These are phyloP conservation scores for Ophiosphaerella korrae DNA, from an alignment of 2,329 filamentous ascomycete species.

Conservation along the genomic window DNA sequence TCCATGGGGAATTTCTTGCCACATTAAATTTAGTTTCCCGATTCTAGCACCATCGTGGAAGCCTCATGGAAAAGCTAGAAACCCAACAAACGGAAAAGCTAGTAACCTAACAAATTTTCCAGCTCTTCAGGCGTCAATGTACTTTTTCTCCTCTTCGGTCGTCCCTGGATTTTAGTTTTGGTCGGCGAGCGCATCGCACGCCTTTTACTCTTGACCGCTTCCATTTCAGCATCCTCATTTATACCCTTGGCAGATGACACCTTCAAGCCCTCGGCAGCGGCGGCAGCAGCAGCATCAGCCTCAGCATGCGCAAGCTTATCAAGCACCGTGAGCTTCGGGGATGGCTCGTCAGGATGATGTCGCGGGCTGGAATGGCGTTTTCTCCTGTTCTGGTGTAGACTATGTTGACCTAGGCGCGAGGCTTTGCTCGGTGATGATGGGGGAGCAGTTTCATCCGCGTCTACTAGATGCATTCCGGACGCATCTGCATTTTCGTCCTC, in stretches of 20 bases:
- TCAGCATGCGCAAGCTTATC: conserved; percentile 52
- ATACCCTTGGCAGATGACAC: conserved; percentile 11
- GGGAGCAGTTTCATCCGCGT: conserved; percentile 19
- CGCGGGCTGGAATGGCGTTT: conserved; percentile 47
- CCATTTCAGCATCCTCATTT: conserved; percentile 25
- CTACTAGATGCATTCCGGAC: conserved; percentile 36
- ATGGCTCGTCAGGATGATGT: conserved; percentile 46
- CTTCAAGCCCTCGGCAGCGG: conserved; percentile 31
- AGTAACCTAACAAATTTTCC: conserved; percentile 52
- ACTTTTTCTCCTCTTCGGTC: conserved; percentile 70
- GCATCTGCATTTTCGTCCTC: conserved; percentile 41
- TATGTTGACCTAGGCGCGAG: conserved; percentile 23
- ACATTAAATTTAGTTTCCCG: too few relatives aligned
- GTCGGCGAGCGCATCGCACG: conserved; percentile 36
- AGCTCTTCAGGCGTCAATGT: conserved; percentile 78
- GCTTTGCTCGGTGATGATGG: conserved; percentile 22
- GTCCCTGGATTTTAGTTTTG: conserved; percentile 57
- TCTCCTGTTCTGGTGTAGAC: conserved; percentile 40
- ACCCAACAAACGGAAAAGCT: conserved; percentile 29
- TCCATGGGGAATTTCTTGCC: too few relatives aligned
- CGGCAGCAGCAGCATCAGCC: conserved; percentile 48
- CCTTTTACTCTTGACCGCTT: conserved; percentile 25
- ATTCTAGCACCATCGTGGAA: too few relatives aligned
- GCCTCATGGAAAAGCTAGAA: conserved; percentile 15
- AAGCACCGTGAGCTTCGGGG: conserved; percentile 50